Conservation (phyloP, 2,329 filamentous ascomycete species). For the Claviceps quebecensis region DNA sequence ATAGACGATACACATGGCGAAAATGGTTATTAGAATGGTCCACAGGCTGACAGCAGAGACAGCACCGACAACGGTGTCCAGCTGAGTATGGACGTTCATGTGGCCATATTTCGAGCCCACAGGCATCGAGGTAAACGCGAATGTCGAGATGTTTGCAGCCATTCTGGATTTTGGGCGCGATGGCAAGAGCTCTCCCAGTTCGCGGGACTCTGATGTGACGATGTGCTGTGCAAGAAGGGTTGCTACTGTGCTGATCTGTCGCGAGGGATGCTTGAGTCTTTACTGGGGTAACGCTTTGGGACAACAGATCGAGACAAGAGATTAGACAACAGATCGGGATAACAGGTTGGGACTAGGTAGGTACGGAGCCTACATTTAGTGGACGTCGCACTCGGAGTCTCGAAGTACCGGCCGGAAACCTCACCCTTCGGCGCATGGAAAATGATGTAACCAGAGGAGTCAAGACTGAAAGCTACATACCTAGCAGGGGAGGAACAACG, state of each 20-base stretch:
- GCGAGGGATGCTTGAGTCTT: background rate
- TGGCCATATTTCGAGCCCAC: constrained; percentile 42
- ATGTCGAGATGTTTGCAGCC: constrained; percentile 49
- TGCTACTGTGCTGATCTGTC: background rate
- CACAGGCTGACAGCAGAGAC: constrained; percentile 43
- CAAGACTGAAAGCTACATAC: too few relatives aligned
- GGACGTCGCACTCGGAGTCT: too few relatives aligned
- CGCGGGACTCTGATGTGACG: background rate
- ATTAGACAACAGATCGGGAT: background rate
- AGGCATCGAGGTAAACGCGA: constrained; percentile 55
- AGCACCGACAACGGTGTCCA: constrained; percentile 40
- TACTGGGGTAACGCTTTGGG: background rate
- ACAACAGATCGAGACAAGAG: background rate
- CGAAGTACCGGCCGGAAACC: too few relatives aligned
- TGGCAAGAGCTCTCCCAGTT: background rate
- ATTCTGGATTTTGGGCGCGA: constrained; percentile 18
- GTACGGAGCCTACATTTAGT: too few relatives aligned
- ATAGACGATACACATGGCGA: constrained; percentile 63
- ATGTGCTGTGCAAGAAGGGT: background rate
- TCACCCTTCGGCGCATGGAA: too few relatives aligned
- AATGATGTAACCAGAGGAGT: too few relatives aligned
- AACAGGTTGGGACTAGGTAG: background rate
- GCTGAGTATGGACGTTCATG: constrained; percentile 37
- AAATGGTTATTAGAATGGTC: constrained; percentile 54
- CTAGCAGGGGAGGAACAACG: too few relatives aligned